These are phyloP conservation scores for Tricladium varicosporioides DNA, from an alignment of 2,329 filamentous ascomycete genomes.

Conservation along the genomic window DNA sequence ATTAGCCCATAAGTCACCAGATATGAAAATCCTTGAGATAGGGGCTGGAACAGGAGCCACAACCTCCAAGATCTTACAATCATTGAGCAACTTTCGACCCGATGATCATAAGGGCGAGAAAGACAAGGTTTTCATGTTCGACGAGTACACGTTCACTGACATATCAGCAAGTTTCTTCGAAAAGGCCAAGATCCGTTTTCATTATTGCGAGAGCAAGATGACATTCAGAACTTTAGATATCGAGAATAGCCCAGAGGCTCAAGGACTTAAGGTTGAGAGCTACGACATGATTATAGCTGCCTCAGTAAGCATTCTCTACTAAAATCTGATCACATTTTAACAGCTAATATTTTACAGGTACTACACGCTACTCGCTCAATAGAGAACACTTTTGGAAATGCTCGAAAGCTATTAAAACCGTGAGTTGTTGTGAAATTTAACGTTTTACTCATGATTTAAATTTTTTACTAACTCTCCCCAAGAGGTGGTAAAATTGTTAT, in stretches of 20 bases:
- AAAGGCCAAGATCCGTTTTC: background rate
- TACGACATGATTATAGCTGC: background rate
- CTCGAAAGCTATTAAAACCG: background rate
- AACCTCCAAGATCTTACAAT: background rate
- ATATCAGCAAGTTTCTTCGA: background rate
- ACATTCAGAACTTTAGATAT: background rate
- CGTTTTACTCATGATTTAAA: background rate
- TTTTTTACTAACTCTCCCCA: too few species aligned
- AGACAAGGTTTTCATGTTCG: background rate
- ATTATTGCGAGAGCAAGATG: background rate
- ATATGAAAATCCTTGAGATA: too few species aligned
- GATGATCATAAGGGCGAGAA: background rate
- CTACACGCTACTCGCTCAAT: background rate
- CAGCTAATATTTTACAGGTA: background rate
- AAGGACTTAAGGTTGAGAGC: background rate
- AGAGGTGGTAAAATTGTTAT: background rate
- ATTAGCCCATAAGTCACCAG: too few species aligned
- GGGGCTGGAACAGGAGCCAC: background rate
- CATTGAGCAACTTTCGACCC: too few species aligned
- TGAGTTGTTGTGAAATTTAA: background rate
- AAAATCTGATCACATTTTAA: background rate
- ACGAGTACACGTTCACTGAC: background rate
- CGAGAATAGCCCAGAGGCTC: background rate
- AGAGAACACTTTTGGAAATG: background rate
- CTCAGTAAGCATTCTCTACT: background rate